Base-by-base conservation (phyloP, 2,329 filamentous ascomycete genomes). In the Aspergillus awamori region DNA sequence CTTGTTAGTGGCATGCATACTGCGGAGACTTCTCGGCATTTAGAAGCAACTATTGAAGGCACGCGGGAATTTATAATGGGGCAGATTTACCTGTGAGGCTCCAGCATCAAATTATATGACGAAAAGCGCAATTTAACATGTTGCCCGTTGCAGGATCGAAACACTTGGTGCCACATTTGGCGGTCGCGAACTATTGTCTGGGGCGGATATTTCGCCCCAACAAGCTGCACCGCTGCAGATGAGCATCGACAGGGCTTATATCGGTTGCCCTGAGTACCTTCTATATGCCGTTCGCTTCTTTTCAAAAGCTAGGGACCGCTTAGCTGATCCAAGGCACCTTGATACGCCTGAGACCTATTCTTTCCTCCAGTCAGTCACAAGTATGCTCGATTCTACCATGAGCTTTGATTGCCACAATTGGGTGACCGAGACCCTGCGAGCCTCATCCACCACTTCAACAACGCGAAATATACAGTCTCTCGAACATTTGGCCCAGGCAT, bases 251-350 rank as follows among this genome's bases (percentile, higher is more conserved):
- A 57, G 53, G 11, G 52, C 57, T n/a, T 65, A 62, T 53, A 53
- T 67, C 13, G 65, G 61, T 5, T 67, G 65, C 15, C 65, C 65
- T 1, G 57, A 48, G 11, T 33, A 56, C 6, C 36, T 67, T 1
- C n/a, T 62, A 22, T 26, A n/a, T 3, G 59, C 57, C 13, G 33
- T 67, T 3, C 63, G 57, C 1, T 62, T n/a, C 17, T 61, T 67
- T 8, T 65, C 65, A 13, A 43, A 22, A 4, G 39, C 55, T n/a
- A 63, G 65, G 48, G 39, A 62, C 7, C 5, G 10, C 13, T 15
- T 62, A 1, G 33, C 47, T 20, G 56, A 5, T 8, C n/a, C 43
- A 5, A 4, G 43, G 15, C 8, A 17, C 5, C 36, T 51, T 45
- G 47, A 60, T 7, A 20, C 22, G n/a, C 6, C 15, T 10, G 51